These are phyloP conservation scores for Yamadazyma sp. DNA, from an alignment of 805 yeast genomes.

Conservation along the genomic window DNA sequence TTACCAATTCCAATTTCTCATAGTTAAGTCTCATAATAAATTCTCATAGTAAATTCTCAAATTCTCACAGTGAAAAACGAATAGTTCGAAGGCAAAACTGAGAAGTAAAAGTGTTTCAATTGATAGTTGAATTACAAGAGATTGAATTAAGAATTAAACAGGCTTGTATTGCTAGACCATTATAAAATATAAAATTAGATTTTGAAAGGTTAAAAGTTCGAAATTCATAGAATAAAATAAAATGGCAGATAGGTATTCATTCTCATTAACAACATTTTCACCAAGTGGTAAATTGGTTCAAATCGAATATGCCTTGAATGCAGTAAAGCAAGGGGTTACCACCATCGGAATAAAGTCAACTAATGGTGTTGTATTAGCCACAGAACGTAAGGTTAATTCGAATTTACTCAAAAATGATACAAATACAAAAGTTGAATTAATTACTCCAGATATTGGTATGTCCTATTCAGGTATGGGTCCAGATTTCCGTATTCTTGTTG, in stretches of 20 bases:
- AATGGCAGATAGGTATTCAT: constrained; percentile 98
- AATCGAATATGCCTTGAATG: constrained; percentile 95
- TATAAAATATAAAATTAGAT: too few relatives aligned
- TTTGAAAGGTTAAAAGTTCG: too few relatives aligned
- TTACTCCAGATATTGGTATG: constrained; percentile 96
- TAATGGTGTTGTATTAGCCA: constrained; percentile 94
- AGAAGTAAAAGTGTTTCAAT: too few relatives aligned
- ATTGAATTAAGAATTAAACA: too few relatives aligned
- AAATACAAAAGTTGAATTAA: constrained; percentile 70
- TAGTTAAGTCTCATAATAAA: too few relatives aligned
- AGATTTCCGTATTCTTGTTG: constrained; percentile 91
- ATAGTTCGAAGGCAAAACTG: too few relatives aligned
- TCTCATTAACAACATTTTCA: constrained; percentile 94
- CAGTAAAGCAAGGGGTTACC: constrained; percentile 97
- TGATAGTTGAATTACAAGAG: too few relatives aligned
- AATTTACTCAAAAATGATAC: constrained; percentile 72
- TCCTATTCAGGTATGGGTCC: constrained; percentile 99
- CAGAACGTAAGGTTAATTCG: constrained; percentile 88
- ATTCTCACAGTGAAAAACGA: too few relatives aligned
- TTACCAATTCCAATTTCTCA: too few relatives aligned
- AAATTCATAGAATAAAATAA: too few relatives aligned
- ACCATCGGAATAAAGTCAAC: constrained; percentile 91
- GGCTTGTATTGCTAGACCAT: too few relatives aligned
- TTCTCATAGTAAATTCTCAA: too few relatives aligned
- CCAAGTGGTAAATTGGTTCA: constrained; percentile 98